phyloP scores from a whole-genome alignment of 371 early-diverging fungal species.

The Parasitella parasitica region DNA sequence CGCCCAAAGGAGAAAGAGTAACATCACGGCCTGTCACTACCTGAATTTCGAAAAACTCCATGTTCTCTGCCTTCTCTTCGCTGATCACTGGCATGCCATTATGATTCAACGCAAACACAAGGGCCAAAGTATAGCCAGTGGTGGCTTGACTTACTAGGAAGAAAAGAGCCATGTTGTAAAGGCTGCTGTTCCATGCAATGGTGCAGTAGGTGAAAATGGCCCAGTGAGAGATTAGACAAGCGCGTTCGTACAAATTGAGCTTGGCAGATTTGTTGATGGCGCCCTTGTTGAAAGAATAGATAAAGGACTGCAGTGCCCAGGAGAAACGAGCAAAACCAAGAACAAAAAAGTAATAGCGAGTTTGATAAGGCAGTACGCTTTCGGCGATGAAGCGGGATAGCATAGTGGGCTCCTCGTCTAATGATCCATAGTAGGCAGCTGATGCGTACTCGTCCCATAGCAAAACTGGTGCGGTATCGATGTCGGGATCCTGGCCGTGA shows the following conservation, averaged over 20 bases:
- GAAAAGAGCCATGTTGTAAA: conserved; percentile 62
- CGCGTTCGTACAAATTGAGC: conserved; percentile 58
- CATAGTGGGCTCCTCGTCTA: conserved; percentile 40
- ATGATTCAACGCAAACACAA: conserved; percentile 86
- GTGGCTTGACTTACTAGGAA: conserved; percentile 68
- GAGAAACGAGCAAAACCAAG: conserved; percentile 79
- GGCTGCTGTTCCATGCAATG: conserved; percentile 53
- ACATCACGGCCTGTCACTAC: conserved; percentile 85
- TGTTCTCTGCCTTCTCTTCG: conserved; percentile 63
- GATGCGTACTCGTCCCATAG: conserved; percentile 85
- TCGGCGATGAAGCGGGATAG: conserved; percentile 70
- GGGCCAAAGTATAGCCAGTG: conserved; percentile 77
- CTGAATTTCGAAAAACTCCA: conserved; percentile 80
- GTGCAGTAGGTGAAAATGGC: conserved; percentile 61
- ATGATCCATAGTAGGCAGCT: conserved; percentile 68
- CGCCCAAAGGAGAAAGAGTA: conserved; percentile 52
- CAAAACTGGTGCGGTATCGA: conserved; percentile 82
- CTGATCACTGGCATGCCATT: conserved; percentile 87
- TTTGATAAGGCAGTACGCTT: conserved; percentile 63
- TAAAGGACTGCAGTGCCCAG: conserved; percentile 71
- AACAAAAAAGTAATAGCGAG: conserved; percentile 78
- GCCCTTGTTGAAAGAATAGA: conserved; percentile 61
- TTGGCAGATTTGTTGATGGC: conserved; percentile 50
- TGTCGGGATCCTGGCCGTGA: conserved; percentile 85
- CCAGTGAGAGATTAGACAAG: conserved; percentile 70